Conservation (phyloP, 805 yeast species). For the Saturnispora zaruensis region DNA sequence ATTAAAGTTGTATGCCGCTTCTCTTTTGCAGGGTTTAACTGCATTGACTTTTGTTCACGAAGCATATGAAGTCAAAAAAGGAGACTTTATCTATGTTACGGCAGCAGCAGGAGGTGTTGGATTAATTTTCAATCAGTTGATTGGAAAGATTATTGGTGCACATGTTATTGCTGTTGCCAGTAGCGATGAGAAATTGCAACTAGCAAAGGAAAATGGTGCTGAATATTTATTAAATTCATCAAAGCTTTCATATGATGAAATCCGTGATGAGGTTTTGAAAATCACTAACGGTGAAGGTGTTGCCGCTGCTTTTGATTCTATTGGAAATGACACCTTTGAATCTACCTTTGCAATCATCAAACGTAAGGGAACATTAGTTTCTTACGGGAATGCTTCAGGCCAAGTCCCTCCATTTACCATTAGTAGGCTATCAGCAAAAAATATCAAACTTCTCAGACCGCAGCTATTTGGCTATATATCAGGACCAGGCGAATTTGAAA, state of each 20-base stretch:
- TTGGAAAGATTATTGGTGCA: conserved; percentile 51
- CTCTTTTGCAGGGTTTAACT: conserved; percentile 67
- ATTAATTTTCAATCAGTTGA: conserved; percentile 55
- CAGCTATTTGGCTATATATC: conserved; percentile 43
- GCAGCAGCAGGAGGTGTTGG: conserved; percentile 99
- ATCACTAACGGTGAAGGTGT: conserved; percentile 63
- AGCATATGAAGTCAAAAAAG: conserved; percentile 57
- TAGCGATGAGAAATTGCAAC: conserved; percentile 55
- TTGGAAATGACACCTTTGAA: conserved; percentile 73
- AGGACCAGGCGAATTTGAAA: conserved; percentile 48
- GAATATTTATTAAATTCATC: conserved; percentile 51
- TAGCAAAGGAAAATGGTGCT: conserved; percentile 71
- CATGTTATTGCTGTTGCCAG: conserved; percentile 82
- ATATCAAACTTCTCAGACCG: conserved; percentile 62
- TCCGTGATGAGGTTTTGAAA: conserved; percentile 46
- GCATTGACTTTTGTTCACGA: conserved; percentile 64
- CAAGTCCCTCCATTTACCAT: conserved; percentile 61
- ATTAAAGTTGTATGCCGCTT: conserved; percentile 50
- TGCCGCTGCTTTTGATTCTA: conserved; percentile 58
- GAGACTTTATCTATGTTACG: conserved; percentile 67
- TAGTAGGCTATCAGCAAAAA: conserved; percentile 46
- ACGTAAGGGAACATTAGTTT: conserved; percentile 64
- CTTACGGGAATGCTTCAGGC: conserved; percentile 85
- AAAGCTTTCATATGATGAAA: conserved; percentile 38
- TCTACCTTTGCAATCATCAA: conserved; percentile 51